Percentiles rank a stretch among this genome's conserved stretches.
These are phyloP conservation scores for Vicia sativa DNA, from an alignment of 306 rosid species.

Conservation along the genomic window DNA sequence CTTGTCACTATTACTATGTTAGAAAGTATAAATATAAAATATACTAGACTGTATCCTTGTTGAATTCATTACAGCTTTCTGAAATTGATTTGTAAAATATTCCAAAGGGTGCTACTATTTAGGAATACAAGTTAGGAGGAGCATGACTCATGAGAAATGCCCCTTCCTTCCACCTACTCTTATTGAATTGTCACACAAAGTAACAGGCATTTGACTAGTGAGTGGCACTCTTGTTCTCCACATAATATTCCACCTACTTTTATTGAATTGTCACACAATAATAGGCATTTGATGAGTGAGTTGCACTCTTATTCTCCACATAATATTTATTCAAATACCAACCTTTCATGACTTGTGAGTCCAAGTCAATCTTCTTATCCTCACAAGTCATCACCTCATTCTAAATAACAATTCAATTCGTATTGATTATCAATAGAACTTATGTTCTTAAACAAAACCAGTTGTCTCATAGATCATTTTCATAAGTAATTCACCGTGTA, in stretches of 20 bases:
- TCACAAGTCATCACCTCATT: neutral
- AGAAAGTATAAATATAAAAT: constrained; percentile 7
- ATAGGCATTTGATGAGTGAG: neutral
- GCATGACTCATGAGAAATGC: neutral
- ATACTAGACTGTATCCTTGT: constrained; percentile 32
- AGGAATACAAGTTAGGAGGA: neutral
- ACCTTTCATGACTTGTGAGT: neutral
- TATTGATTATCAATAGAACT: too few relatives aligned
- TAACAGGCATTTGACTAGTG: neutral
- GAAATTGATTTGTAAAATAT: constrained; percentile 37
- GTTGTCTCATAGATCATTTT: too few relatives aligned
- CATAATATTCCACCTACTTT: neutral
- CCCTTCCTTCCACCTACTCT: neutral
- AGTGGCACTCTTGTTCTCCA: neutral
- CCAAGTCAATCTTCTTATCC: constrained; percentile 1
- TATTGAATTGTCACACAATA: neutral
- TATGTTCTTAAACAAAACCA: too few relatives aligned
- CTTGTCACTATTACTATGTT: constrained; percentile 32
- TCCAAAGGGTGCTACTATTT: neutral
- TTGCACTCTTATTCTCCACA: neutral
- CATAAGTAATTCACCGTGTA: too few relatives aligned
- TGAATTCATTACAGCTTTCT: constrained; percentile 26
- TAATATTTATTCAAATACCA: neutral
- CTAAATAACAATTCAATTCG: neutral
- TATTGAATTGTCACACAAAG: neutral